A percentile compares a stretch with the other conserved stretches of the same genome.
phyloP scores from a whole-genome alignment of 345 rosid species.

The Excoecaria cochinchinensis region DNA sequence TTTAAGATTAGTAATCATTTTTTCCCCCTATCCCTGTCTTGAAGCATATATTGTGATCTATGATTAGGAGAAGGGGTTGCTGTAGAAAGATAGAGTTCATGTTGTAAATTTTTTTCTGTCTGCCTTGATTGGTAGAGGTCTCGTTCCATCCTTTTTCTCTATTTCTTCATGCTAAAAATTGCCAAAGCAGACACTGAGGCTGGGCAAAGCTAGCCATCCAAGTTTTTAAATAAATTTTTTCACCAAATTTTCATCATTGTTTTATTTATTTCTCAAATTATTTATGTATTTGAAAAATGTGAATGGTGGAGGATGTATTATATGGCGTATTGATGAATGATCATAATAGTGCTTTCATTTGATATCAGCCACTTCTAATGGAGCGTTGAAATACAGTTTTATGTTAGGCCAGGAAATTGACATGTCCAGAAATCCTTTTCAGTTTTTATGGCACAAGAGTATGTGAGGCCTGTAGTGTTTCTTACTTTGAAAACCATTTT shows the following conservation, averaged over 20 bases:
- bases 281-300: too few relatives aligned
- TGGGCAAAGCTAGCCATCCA: slow-evolving; percentile 3
- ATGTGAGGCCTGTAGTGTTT: too few relatives aligned
- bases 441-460: too few relatives aligned
- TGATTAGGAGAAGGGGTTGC: slow-evolving; percentile 9
- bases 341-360: too few relatives aligned
- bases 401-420: too few relatives aligned
- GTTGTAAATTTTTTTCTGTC: slow-evolving; percentile 17
- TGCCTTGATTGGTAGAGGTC: slow-evolving; percentile 11
- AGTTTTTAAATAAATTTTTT: slow-evolving; percentile 14
- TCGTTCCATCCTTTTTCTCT: slow-evolving; percentile 2
- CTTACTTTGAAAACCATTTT: too few relatives aligned
- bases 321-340: too few relatives aligned
- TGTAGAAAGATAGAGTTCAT: slow-evolving; percentile 15
- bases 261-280: not conserved
- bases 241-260: not conserved
- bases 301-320: too few relatives aligned
- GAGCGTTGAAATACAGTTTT: too few relatives aligned
- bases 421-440: too few relatives aligned
- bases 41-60: not conserved
- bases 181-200: slow-evolving; percentile 3
- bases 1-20: slow-evolving; percentile 28
- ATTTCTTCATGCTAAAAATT: slow-evolving; percentile 4
- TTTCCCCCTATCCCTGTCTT: not conserved
- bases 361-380: too few relatives aligned